These are phyloP conservation scores for Lunasporangiospora selenospora DNA, from an alignment of 192 early-diverging fungal genomes.

Conservation along the genomic window DNA sequence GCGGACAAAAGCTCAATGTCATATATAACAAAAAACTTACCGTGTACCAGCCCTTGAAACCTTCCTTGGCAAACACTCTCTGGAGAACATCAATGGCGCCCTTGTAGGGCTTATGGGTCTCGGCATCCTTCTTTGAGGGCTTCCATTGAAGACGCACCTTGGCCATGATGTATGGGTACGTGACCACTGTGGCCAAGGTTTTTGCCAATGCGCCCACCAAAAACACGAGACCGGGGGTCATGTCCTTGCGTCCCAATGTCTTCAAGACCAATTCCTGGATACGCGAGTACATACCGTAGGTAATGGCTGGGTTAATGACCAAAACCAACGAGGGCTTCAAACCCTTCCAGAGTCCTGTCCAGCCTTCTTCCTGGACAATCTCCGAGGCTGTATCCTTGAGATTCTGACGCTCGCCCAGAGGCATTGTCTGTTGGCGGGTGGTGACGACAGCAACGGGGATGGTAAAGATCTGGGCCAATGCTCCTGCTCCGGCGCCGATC, in stretches of 20 bases:
- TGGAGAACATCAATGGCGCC: constrained; percentile 85
- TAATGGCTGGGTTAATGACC: constrained; percentile 96
- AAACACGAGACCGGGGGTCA: constrained; percentile 89
- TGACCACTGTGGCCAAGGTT: constrained; percentile 85
- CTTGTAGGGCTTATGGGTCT: constrained; percentile 68
- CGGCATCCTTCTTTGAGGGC: constrained; percentile 65
- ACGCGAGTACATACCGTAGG: constrained; percentile 94
- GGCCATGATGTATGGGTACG: constrained; percentile 99
- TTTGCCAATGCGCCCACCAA: constrained; percentile 93
- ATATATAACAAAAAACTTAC: constrained; percentile 51
- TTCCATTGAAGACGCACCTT: constrained; percentile 97
- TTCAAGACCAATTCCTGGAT: constrained; percentile 67
- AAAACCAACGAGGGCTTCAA: constrained; percentile 91
- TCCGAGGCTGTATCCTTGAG: constrained; percentile 69
- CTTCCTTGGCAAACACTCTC: constrained; percentile 81
- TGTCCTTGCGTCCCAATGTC: constrained; percentile 50
- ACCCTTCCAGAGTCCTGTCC: constrained; percentile 88
- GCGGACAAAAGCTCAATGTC: not conserved
- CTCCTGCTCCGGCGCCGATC: constrained; percentile 90
- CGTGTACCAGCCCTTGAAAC: constrained; percentile 93
- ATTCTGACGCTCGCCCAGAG: constrained; percentile 64
- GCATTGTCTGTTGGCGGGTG: constrained; percentile 91
- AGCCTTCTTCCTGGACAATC: constrained; percentile 83
- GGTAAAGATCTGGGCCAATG: constrained; percentile 86
- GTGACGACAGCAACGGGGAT: constrained; percentile 95